These are phyloP conservation scores for Bryoerythrophyllum caledonicum DNA, from an alignment of 225 moss, liverwort and hornwort species.

Conservation along the genomic window DNA sequence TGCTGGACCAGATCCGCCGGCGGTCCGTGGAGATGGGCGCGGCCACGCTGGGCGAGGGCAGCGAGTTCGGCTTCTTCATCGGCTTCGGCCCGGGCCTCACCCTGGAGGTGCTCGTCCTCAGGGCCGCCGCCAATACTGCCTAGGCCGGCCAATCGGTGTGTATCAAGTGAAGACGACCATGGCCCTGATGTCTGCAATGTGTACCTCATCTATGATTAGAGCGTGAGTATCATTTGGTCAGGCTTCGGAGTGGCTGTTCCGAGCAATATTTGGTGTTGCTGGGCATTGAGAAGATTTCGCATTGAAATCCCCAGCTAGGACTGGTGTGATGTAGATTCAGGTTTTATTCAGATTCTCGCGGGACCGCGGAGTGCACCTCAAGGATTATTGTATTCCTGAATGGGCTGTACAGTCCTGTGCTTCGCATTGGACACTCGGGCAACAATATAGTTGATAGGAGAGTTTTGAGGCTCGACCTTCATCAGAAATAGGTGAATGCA, in stretches of 20 bases:
- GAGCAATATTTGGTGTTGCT: neutral
- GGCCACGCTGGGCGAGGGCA: neutral
- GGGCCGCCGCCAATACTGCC: neutral
- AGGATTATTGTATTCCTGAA: no score
- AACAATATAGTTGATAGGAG: no score
- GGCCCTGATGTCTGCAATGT: neutral
- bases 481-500: no score
- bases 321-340: neutral
- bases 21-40: neutral
- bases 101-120: neutral
- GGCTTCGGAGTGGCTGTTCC: neutral
- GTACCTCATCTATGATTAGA: neutral
- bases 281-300: neutral
- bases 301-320: neutral
- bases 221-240: neutral
- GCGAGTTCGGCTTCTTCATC: neutral
- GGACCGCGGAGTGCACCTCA: no score
- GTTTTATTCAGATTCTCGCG: no score
- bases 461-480: no score
- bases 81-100: neutral
- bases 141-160: neutral
- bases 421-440: no score
- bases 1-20: neutral
- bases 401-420: no score
- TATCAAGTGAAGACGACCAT: neutral